phyloP scores from a whole-genome alignment of 371 early-diverging fungal species.

The Mucor circinelloides region DNA sequence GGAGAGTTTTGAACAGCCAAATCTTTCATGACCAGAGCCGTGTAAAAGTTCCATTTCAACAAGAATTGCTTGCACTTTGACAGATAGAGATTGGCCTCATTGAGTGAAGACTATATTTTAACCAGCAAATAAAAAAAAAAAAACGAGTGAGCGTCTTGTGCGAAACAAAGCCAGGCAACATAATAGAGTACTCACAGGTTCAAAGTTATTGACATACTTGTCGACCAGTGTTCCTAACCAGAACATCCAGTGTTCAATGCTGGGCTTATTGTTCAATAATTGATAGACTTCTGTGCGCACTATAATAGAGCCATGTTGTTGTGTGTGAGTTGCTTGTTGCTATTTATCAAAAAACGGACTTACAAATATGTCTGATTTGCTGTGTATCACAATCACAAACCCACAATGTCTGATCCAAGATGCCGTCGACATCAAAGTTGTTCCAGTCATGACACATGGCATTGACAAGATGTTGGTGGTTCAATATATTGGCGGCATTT shows the following conservation, averaged over 20 bases:
- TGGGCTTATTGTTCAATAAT: conserved; percentile 28
- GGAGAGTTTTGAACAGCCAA: conserved; percentile 39
- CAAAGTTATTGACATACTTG: conserved; percentile 29
- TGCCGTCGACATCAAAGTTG: conserved; percentile 45
- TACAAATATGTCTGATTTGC: conserved; percentile 44
- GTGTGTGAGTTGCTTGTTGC: too few relatives aligned
- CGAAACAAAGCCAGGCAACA: too few relatives aligned
- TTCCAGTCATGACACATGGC: conserved; percentile 56
- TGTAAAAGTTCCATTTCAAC: conserved; percentile 58
- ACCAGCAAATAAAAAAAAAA: too few relatives aligned
- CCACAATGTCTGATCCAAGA: conserved; percentile 59
- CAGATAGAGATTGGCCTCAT: conserved; percentile 39
- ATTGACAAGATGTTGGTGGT: conserved; percentile 25
- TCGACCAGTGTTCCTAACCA: conserved; percentile 49
- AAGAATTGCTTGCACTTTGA: conserved; percentile 52
- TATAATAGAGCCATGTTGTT: too few relatives aligned
- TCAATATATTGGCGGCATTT: conserved; percentile 42
- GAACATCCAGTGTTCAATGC: conserved; percentile 50
- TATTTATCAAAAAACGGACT: background rate
- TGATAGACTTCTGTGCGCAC: conserved; percentile 20
- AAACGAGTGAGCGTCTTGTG: too few relatives aligned
- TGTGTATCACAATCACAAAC: conserved; percentile 50
- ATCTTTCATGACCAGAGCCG: conserved; percentile 46
- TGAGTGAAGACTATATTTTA: background rate
- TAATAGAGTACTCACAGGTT: conserved; percentile 23